phyloP scores from a whole-genome alignment of 257 asterid species.

The Solanum pinnatisectum region DNA sequence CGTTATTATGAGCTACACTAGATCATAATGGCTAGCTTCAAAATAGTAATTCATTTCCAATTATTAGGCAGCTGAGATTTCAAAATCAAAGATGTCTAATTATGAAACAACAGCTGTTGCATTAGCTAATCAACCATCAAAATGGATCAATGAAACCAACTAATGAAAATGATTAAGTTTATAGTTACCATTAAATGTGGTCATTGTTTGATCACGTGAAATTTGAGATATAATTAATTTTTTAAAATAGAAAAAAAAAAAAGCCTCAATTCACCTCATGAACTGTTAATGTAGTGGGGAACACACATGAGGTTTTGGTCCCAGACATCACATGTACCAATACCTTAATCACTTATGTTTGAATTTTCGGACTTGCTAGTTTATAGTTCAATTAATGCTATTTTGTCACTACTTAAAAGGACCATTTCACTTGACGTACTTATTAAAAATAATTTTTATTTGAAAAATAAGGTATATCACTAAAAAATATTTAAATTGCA shows the following conservation, averaged over 20 bases:
- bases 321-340: not conserved
- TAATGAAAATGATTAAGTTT: not conserved
- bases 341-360: not conserved
- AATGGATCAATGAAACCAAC: not conserved
- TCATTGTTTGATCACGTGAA: not conserved
- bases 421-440: not conserved
- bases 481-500: not conserved
- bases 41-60: not conserved
- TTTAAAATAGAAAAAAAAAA: rapidly evolving
- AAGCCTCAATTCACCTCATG: not conserved
- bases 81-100: not conserved
- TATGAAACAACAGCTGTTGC: not conserved
- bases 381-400: too few relatives aligned
- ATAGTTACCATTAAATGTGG: not conserved
- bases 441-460: not conserved
- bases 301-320: not conserved
- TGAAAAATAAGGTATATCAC: too few relatives aligned
- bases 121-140: not conserved
- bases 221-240: not conserved
- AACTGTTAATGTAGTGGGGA: not conserved
- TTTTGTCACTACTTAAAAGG: too few relatives aligned
- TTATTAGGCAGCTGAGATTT: not conserved
- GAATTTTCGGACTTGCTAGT: not conserved
- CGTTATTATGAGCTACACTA: not conserved
- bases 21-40: not conserved